phyloP scores from a whole-genome alignment of 768 basidiomycete species.

The Imleria badia region DNA sequence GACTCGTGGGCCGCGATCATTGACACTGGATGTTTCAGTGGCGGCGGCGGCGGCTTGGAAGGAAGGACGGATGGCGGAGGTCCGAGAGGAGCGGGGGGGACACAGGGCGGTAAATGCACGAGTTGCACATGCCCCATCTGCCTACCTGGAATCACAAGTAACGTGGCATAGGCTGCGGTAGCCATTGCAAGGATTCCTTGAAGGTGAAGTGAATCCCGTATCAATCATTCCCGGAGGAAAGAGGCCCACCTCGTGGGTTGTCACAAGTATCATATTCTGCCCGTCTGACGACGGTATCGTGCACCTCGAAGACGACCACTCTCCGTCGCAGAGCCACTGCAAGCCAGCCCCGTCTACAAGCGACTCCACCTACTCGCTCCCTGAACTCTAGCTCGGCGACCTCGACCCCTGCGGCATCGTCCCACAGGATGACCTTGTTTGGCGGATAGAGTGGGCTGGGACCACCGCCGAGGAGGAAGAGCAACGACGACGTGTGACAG shows the following conservation, averaged over 20 bases:
- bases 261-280: conserved; percentile 87
- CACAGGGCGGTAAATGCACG: conserved; percentile 80
- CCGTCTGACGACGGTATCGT: conserved; percentile 57
- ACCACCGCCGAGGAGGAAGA: conserved; percentile 87
- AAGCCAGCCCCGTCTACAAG: conserved; percentile 81
- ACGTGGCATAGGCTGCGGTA: conserved; percentile 70
- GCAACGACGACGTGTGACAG: conserved; percentile 74
- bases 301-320: conserved; percentile 76
- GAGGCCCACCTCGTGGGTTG: conserved; percentile 69
- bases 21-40: conserved; percentile 65
- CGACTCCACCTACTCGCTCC: conserved; percentile 76
- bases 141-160: conserved; percentile 83
- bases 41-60: conserved; percentile 54
- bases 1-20: conserved; percentile 85
- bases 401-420: conserved; percentile 72
- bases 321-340: conserved; percentile 77
- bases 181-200: conserved; percentile 81
- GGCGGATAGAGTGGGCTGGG: conserved; percentile 86
- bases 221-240: conserved; percentile 4
- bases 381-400: conserved; percentile 89
- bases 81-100: conserved; percentile 52
- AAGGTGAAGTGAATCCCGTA: background rate
- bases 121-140: conserved; percentile 89
- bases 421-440: conserved; percentile 91
- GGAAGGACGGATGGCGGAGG: conserved; percentile 55